Percentiles rank a stretch among this genome's conserved stretches.
Conservation (phyloP, 1,284 basidiomycete genomes). For the Hymenochaete sp. region DNA sequence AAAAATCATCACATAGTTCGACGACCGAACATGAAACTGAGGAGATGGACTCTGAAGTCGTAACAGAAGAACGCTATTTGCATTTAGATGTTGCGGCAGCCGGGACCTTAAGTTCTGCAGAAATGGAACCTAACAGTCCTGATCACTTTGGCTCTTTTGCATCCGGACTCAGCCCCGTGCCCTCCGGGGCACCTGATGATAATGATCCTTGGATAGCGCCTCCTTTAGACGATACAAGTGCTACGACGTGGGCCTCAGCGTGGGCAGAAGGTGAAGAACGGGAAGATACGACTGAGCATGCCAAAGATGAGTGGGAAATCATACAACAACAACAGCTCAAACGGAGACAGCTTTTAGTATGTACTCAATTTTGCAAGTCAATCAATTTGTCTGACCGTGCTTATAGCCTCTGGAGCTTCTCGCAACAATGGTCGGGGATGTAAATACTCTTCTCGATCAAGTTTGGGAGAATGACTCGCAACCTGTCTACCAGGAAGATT, state of each 20-base stretch:
- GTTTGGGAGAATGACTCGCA: constrained; percentile 36
- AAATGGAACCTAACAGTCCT: constrained; percentile 28
- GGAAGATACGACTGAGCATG: constrained; percentile 18
- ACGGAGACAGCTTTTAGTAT: constrained; percentile 51
- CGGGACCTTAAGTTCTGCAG: too few relatives aligned
- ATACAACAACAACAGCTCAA: too few relatives aligned
- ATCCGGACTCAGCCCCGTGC: constrained; percentile 29
- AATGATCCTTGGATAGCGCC: constrained; percentile 25
- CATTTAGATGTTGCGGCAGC: too few relatives aligned
- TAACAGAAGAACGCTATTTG: too few relatives aligned
- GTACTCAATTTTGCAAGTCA: neutral
- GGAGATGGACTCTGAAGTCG: too few relatives aligned
- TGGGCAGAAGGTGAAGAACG: constrained; percentile 26
- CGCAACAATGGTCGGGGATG: constrained; percentile 42
- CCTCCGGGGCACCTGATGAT: constrained; percentile 21
- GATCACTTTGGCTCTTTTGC: constrained; percentile 61
- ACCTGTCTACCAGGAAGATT: constrained; percentile 21
- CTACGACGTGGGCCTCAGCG: constrained; percentile 39
- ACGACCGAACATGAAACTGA: constrained; percentile 3
- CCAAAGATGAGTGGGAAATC: constrained; percentile 63
- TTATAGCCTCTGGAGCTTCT: constrained; percentile 59
- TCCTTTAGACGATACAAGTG: constrained; percentile 25
- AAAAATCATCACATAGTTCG: neutral
- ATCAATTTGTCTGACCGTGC: constrained; percentile 12
- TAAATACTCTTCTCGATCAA: constrained; percentile 40